A percentile compares a stretch with the other conserved stretches of the same genome.
Evolutionary conservation across 352 stramenopile genomes (phyloP).

Genomic region (Pythium apleroticum): DNA sequence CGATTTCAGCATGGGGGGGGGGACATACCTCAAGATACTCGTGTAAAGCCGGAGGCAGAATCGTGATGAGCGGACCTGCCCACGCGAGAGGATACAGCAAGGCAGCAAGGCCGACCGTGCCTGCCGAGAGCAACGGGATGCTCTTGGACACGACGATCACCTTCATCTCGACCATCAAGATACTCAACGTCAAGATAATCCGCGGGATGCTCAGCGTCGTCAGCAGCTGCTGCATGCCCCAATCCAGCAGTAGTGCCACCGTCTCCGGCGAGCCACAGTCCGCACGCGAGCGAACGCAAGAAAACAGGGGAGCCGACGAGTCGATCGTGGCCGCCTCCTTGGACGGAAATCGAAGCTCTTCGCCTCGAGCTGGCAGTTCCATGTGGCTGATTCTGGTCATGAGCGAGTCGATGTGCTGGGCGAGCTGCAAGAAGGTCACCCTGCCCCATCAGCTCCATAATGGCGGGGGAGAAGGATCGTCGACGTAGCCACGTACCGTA

Average conservation of each 20-base stretch:
- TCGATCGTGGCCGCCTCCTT: not conserved
- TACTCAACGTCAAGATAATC: conserved; percentile 17
- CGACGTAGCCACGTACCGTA: not conserved
- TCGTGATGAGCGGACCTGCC: conserved; percentile 29
- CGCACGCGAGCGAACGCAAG: conserved; percentile 5
- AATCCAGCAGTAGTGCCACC: conserved; percentile 17
- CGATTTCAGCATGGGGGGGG: too few species aligned
- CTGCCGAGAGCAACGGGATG: conserved; percentile 21
- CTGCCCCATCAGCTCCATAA: not conserved
- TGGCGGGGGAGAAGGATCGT: not conserved
- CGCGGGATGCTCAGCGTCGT: conserved; percentile 12
- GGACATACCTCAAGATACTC: conserved; percentile 29
- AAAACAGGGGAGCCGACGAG: not conserved
- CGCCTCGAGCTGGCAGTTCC: conserved; percentile 7
- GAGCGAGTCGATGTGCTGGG: conserved; percentile 21
- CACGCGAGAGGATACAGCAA: conserved; percentile 24
- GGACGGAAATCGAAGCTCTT: conserved; percentile 5
- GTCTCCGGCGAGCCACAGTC: conserved; percentile 20
- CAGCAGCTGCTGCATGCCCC: conserved; percentile 20
- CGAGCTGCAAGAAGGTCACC: conserved; percentile 11
- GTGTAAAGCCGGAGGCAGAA: conserved; percentile 22
- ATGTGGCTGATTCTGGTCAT: conserved; percentile 8
- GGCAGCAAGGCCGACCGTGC: conserved; percentile 18
- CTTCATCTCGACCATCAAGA: conserved; percentile 31
- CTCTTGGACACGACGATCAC: conserved; percentile 28